phyloP scores from a whole-genome alignment of 2,329 filamentous ascomycete species.

The Beauveria bassiana region DNA sequence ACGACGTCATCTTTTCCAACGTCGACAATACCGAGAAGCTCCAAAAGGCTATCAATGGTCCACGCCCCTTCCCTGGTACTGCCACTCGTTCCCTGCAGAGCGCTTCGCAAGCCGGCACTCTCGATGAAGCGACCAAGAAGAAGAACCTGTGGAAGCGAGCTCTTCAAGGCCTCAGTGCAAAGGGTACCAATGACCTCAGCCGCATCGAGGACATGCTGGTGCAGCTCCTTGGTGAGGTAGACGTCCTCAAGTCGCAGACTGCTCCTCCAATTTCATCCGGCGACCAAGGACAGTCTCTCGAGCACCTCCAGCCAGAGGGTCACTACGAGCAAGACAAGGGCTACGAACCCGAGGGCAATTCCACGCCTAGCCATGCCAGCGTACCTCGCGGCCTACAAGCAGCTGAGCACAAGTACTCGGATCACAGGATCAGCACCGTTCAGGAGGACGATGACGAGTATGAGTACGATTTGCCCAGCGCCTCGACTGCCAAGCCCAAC shows the following conservation, averaged over 20 bases:
- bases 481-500: constrained; percentile 19
- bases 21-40: constrained; percentile 85
- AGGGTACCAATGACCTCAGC: constrained; percentile 78
- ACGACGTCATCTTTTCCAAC: constrained; percentile 78
- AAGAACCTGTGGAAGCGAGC: constrained; percentile 91
- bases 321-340: constrained; percentile 63
- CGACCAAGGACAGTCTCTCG: constrained; percentile 56
- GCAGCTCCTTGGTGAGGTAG: constrained; percentile 85
- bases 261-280: constrained; percentile 31
- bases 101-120: constrained; percentile 45
- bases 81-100: constrained; percentile 52
- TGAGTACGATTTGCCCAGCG: constrained; percentile 42
- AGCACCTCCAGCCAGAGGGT: constrained; percentile 54
- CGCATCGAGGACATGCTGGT: constrained; percentile 90
- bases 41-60: constrained; percentile 74
- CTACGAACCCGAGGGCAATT: constrained; percentile 80
- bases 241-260: constrained; percentile 63
- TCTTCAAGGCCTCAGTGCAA: constrained; percentile 81
- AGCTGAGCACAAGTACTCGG: constrained; percentile 54
- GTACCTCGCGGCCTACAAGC: constrained; percentile 58
- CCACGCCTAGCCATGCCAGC: constrained; percentile 57
- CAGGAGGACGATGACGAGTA: constrained; percentile 75
- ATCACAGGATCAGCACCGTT: constrained; percentile 84
- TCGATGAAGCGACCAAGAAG: constrained; percentile 63
- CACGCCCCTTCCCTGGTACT: constrained; percentile 70